Conservation (phyloP, 768 basidiomycete species). For the Russula brevipes region DNA sequence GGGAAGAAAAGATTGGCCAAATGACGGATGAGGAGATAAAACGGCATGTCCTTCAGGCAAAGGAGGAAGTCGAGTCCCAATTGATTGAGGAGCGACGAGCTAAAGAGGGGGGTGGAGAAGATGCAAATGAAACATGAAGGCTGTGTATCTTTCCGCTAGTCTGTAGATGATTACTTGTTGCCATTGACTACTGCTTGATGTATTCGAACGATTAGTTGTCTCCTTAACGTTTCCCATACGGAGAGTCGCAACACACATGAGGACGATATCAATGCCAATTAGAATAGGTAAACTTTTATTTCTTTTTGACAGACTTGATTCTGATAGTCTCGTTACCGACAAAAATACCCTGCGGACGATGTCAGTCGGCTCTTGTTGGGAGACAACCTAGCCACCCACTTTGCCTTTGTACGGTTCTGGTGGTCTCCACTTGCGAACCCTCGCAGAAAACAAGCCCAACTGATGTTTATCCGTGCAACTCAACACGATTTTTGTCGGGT, state of each 20-base stretch:
- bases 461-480: conserved; percentile 83
- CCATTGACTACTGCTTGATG: not conserved
- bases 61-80: conserved; percentile 10
- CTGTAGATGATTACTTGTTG: not conserved
- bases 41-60: conserved; percentile 13
- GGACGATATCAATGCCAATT: not conserved
- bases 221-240: too few relatives aligned
- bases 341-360: conserved; percentile 69
- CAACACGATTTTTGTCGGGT: conserved; percentile 78
- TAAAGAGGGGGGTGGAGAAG: not conserved
- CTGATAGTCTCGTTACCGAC: conserved; percentile 89
- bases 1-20: conserved; percentile 39
- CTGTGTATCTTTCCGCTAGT: not conserved
- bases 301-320: conserved; percentile 92
- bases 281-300: conserved; percentile 47
- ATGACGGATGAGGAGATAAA: conserved; percentile 25
- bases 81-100: not conserved
- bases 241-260: not conserved
- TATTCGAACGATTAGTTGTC: not conserved
- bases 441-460: conserved; percentile 83
- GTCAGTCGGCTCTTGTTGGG: conserved; percentile 13
- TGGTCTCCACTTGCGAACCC: conserved; percentile 74
- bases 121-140: not conserved
- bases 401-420: conserved; percentile 99
- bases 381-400: conserved; percentile 45